These are phyloP conservation scores for Straminergon stramineum DNA, from an alignment of 225 moss, liverwort and hornwort species.

Conservation along the genomic window DNA sequence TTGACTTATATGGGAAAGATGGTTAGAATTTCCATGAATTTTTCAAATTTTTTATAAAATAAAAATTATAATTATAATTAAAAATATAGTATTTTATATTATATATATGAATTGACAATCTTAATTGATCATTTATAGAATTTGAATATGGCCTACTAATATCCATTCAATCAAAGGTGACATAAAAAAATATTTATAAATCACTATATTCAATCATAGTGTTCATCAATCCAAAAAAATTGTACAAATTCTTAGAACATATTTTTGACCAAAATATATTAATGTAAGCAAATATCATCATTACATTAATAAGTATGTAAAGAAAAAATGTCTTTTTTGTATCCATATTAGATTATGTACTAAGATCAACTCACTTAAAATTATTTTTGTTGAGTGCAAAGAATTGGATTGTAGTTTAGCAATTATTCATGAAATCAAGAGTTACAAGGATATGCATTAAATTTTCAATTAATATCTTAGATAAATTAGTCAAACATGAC, in stretches of 20 bases:
- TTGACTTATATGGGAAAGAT: neutral
- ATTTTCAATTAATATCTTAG: neutral
- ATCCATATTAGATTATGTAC: neutral
- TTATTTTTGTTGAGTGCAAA: neutral
- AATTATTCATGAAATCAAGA: neutral
- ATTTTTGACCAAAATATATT: neutral
- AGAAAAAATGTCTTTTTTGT: neutral
- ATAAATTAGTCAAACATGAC: neutral
- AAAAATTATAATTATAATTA: no score
- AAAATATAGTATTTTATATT: no score
- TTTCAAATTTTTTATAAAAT: no score
- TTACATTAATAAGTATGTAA: neutral
- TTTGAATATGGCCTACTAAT: no score
- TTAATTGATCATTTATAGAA: no score
- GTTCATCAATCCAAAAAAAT: neutral
- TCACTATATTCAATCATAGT: no score
- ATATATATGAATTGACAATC: no score
- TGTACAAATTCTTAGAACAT: neutral
- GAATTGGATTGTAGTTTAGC: no score
- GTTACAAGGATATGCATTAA: neutral
- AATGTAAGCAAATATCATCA: neutral
- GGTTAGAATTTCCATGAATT: rapidly evolving
- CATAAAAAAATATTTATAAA: no score
- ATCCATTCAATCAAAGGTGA: no score
- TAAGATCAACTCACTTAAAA: neutral